phyloP scores from a whole-genome alignment of 441 rosid species.

The Rhodomyrtus psidioides region DNA sequence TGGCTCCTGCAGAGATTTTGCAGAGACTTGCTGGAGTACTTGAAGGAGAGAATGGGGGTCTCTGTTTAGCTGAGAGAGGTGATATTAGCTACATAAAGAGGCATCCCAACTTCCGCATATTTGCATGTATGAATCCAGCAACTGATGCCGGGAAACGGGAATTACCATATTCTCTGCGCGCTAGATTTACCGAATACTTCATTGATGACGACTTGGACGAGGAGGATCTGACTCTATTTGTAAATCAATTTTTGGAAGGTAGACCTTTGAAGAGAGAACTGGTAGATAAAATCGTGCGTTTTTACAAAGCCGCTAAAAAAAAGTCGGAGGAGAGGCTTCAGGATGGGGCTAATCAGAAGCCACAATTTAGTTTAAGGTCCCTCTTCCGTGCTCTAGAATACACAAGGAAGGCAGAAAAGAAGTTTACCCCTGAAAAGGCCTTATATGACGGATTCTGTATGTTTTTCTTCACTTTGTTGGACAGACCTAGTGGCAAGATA shows the following conservation, averaged over 20 bases:
- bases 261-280: constrained; percentile 39
- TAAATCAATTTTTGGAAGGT: constrained; percentile 65
- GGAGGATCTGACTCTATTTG: constrained; percentile 69
- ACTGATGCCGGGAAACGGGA: constrained; percentile 99
- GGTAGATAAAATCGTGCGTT: constrained; percentile 48
- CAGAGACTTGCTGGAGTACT: constrained; percentile 93
- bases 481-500: constrained; percentile 68
- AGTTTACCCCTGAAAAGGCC: constrained; percentile 59
- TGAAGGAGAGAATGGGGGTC: constrained; percentile 88
- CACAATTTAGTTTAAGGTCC: constrained; percentile 96
- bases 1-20: constrained; percentile 95
- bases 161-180: constrained; percentile 62
- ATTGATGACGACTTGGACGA: constrained; percentile 81
- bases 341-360: constrained; percentile 99
- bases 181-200: constrained; percentile 92
- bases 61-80: constrained; percentile 97
- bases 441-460: constrained; percentile 85
- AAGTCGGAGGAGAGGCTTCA: constrained; percentile 86
- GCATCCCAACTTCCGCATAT: constrained; percentile 77
- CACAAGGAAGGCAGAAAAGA: constrained; percentile 56
- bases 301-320: constrained; percentile 76
- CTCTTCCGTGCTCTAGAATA: constrained; percentile 90
- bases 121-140: constrained; percentile 99
- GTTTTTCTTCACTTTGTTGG: constrained; percentile 92
- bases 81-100: constrained; percentile 65